Evolutionary conservation across 176 grass and related monocot species (phyloP).

Genomic region (Tillandsia leiboldiana): DNA sequence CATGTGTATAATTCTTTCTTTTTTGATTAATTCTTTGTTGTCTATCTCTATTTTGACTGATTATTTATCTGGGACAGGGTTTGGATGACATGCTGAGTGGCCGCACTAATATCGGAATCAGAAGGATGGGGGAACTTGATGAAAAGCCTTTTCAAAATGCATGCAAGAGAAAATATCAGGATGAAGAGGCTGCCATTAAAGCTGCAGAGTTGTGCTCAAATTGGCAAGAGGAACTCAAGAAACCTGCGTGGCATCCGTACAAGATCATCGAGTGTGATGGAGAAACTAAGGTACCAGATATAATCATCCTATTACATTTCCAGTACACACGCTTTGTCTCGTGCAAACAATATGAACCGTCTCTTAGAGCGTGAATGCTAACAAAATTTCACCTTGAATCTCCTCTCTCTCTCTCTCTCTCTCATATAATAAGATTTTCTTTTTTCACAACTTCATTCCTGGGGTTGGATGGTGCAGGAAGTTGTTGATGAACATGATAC

Average conservation of each 20-base stretch:
- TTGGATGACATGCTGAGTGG: constrained; percentile 58
- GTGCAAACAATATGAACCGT: not conserved
- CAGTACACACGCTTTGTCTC: not conserved
- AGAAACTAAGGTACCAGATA: constrained; percentile 38
- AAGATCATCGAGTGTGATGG: constrained; percentile 43
- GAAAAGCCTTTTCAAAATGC: constrained; percentile 58
- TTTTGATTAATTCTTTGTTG: constrained; percentile 1
- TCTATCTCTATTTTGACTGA: not conserved
- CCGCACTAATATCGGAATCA: constrained; percentile 56
- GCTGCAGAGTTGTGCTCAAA: constrained; percentile 35
- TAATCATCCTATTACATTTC: not conserved
- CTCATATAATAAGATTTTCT: not conserved
- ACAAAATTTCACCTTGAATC: not conserved
- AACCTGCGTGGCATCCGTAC: constrained; percentile 88
- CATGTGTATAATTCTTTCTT: not conserved
- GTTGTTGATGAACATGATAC: constrained; percentile 53
- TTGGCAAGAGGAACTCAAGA: constrained; percentile 94
- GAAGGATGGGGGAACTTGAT: constrained; percentile 87
- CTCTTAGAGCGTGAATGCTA: not conserved
- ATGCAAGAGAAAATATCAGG: constrained; percentile 42
- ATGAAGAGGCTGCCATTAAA: constrained; percentile 34
- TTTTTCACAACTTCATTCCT: not conserved
- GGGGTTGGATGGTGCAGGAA: constrained; percentile 34
- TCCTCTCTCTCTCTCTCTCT: not conserved
- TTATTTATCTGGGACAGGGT: constrained; percentile 31